Evolutionary conservation across 1,284 basidiomycete species (phyloP), one percentile per base, ranked within the genome.

Genomic region (Trichosporon inkin): DNA sequence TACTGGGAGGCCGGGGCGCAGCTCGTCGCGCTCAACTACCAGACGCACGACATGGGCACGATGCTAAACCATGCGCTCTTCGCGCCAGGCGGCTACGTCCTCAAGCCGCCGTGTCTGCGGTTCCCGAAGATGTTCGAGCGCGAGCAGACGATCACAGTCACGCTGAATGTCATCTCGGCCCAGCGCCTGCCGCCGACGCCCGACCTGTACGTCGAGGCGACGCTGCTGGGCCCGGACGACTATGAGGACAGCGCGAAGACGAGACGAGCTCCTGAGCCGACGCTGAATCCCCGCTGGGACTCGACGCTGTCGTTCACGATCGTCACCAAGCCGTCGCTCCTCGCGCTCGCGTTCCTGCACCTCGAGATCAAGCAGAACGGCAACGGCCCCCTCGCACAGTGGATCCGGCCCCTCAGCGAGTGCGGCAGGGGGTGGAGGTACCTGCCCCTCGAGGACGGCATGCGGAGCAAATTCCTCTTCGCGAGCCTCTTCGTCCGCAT

Each of bases 11-110:
- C 87, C 0, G 95, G 95, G 0, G 86, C 87, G 16, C 95, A 99
- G 77, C 78, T 99, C n/a, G 93, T 96, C 0, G 92, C 96, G 6
- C 83, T 99, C 63, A 99, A 99, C 76, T 98, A 93, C 90, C 96
- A 99, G 78, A 99, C 93, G 0, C 88, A 88, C 67, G 92, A 90
- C 92, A 67, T 58, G 84, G 77, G 53, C 14, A 61, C 58, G n/a
- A 54, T 58, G 24, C 62, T 96, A 73, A 98, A 97, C 71, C 86
- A 90, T 68, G 90, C 93, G 10, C 90, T 99, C 89, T 99, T 99
- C 67, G 89, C 88, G 4, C 83, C 86, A 16, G 84, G 85, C 11
- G 95, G 96, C 1, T 98, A 92, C 72, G 88, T 98, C 6, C 83
- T 97, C 47, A 98, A 98, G 75, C 96, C 95, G 1, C 80, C 81